Evolutionary conservation across 805 yeast species (phyloP).

Genomic region (Ogataea kodamae): DNA sequence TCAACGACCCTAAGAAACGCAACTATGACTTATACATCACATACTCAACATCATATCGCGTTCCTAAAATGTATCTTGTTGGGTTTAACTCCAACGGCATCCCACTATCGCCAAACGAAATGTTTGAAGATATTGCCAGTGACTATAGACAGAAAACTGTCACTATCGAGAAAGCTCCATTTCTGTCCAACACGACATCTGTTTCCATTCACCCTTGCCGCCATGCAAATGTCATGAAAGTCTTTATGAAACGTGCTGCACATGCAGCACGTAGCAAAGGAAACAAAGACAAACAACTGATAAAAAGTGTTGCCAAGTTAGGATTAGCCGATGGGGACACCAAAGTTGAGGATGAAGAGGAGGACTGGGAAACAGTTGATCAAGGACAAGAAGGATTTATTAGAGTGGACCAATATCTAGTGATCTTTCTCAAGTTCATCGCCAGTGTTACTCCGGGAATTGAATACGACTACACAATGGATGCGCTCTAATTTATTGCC

Average conservation of each 20-base stretch:
- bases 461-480: slow-evolving; percentile 98
- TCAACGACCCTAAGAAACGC: slow-evolving; percentile 45
- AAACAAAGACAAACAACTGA: slow-evolving; percentile 30
- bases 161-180: slow-evolving; percentile 91
- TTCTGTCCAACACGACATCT: slow-evolving; percentile 65
- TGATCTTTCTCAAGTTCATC: slow-evolving; percentile 88
- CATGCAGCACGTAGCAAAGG: slow-evolving; percentile 38
- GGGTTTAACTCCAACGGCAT: slow-evolving; percentile 83
- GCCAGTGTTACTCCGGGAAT: slow-evolving; percentile 97
- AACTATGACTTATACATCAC: slow-evolving; percentile 87
- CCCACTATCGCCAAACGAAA: slow-evolving; percentile 80
- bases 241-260: slow-evolving; percentile 72
- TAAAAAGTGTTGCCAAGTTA: slow-evolving; percentile 43
- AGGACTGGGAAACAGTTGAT: slow-evolving; percentile 52
- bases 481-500: slow-evolving; percentile 53
- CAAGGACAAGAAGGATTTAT: slow-evolving; percentile 39
- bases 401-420: slow-evolving; percentile 86
- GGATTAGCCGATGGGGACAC: slow-evolving; percentile 45
- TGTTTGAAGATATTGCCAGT: slow-evolving; percentile 91
- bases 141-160: slow-evolving; percentile 96
- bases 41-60: slow-evolving; percentile 92
- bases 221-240: slow-evolving; percentile 92
- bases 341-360: slow-evolving; percentile 34
- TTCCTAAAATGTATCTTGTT: slow-evolving; percentile 88
- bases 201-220: slow-evolving; percentile 96